Base-by-base conservation (phyloP, 441 rosid species). In the Rhodomyrtus psidioides region DNA sequence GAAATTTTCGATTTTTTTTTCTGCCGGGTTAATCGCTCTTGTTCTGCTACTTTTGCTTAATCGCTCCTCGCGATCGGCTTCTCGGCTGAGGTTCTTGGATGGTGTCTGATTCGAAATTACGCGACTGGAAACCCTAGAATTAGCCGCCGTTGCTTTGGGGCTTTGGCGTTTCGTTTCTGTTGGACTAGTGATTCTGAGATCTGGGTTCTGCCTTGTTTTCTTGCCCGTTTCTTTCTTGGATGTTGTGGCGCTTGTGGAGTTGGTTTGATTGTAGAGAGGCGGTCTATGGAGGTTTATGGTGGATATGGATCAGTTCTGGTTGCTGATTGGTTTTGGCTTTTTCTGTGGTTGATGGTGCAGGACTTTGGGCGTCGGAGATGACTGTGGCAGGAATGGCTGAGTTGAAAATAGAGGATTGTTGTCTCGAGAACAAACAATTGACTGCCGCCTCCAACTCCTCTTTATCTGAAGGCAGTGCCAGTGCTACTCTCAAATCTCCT, bases 381-480 rank as follows among this genome's bases (percentile, higher is more conserved):
- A 86, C 88, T 89, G 89, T 88, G 89, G 95, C 84, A 86, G 84
- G 92, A 62, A 91, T 90, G 94, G 92, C 88, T 89, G 94, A 94
- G 88, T 85, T 84, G 60, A 93, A 87, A 85, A 81, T 87, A 46
- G 98, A 96, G 87, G 95, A 92, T 91, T 86, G 91, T 88, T 94
- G 98, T 91, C 93, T 93, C 85, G 97, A 94, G 89, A 95, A 96
- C 86, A 98, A 94, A 88, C 98, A 95, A 91, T 91, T 90, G 88
- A 91, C 91, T 3, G 93, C 96, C 53, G 94, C 96, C 81, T 95
- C 98, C 6, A 93, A 93, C 90, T 93, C 98, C 23, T 93, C 98
- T 85, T 16, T 93, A n/a, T 98, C 98, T 6, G 99, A 95, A 85
- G 98, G 94, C 44, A 94, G 97, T 91, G 94, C 93, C 62, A 91